Evolutionary conservation across 2,329 filamentous ascomycete species (phyloP), one percentile per base, ranked within the genome.

Genomic region (Fusarium papillatum): DNA sequence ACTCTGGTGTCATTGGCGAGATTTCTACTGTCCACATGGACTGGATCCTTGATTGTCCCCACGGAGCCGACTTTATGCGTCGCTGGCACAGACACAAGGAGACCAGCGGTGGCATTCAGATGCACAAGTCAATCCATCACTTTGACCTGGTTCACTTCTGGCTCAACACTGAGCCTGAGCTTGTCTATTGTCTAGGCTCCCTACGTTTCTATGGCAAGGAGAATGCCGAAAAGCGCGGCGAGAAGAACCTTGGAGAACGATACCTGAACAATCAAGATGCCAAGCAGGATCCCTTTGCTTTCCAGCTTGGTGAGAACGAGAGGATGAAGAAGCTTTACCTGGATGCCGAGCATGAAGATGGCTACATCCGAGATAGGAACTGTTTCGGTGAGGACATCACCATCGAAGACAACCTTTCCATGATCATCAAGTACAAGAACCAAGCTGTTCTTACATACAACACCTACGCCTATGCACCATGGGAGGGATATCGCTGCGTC

Each of bases 71-170:
- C 76, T 92, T 91, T 81, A 91, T 92, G 82, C 89, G 90, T 7
- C 89, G 90, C 10, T 92, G 90, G 90, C 90, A 92, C 79, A 87
- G 90, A 2, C 88, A 92, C 76, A 90, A 89, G 82, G 84, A 85
- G 24, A 92, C 91, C 78, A 90, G 87, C 62, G 90, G 90, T 11
- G 90, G 90, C 1, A 83, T 92, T 29, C 84, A 91, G 4, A 89
- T 92, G 72, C 90, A 92, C 83, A 92, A 92, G 80, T 90, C 89
- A 13, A 92, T 90, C 19, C 90, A 92, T 24, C 59, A 61, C 11
- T 61, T 92, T 75, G 90, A 92, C 80, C 85, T 92, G 17, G 87
- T 92, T 62, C 90, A 92, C 76, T 92, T 91, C 80, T 92, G 90
- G 90, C 85, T 92, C 53, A 85, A 86, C 62, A 90, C 87, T 1